Conservation (phyloP, 192 early-diverging fungal species). For the Backusella liffmaniae region DNA sequence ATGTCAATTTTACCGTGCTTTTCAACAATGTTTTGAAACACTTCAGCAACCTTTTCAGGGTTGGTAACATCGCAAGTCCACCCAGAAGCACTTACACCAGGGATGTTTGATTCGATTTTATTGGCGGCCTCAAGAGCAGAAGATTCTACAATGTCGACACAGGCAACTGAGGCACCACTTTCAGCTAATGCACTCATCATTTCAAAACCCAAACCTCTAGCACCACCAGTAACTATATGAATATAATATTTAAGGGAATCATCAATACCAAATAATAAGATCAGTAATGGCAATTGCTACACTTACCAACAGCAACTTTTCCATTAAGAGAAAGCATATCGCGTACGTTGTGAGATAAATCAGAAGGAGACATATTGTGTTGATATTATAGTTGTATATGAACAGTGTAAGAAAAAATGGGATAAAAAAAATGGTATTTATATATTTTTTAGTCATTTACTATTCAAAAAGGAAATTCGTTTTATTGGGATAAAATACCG, state of each 20-base stretch:
- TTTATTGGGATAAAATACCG: background rate
- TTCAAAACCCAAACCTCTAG: conserved; percentile 38
- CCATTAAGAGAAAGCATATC: conserved; percentile 25
- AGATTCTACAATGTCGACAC: conserved; percentile 28
- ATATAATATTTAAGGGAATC: background rate
- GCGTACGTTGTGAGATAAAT: background rate
- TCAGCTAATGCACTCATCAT: conserved; percentile 40
- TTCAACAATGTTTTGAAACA: conserved; percentile 35
- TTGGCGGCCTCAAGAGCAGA: conserved; percentile 15
- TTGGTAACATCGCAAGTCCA: conserved; percentile 38
- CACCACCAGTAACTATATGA: conserved; percentile 36
- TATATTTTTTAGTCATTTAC: background rate
- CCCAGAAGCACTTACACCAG: conserved; percentile 19
- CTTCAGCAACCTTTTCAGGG: conserved; percentile 22
- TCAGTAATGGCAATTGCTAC: background rate
- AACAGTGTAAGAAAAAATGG: background rate
- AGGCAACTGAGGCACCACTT: conserved; percentile 37
- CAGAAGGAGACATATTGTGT: background rate
- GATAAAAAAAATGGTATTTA: background rate
- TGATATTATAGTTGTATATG: background rate
- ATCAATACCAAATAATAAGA: background rate
- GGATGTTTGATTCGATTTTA: conserved; percentile 5
- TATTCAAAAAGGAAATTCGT: background rate
- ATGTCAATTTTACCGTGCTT: conserved; percentile 34
- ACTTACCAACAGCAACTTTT: conserved; percentile 34